phyloP scores from a whole-genome alignment of 805 yeast genomes.

The Starmerella davenportii region DNA sequence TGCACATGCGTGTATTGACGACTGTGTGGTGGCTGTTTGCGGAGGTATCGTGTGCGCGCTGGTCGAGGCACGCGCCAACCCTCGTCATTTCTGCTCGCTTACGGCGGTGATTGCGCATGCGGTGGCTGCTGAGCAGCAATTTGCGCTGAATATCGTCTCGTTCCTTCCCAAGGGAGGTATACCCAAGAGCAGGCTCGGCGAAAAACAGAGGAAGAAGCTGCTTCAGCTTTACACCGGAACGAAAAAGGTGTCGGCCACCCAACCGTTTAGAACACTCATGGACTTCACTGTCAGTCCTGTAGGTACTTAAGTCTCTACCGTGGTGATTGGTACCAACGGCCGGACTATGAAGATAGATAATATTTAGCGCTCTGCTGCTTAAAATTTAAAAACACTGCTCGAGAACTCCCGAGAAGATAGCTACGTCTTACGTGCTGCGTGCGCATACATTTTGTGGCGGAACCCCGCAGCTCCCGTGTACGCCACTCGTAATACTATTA shows the following conservation, averaged over 20 bases:
- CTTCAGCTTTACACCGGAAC: conserved; percentile 39
- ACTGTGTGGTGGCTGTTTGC: conserved; percentile 54
- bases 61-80: conserved; percentile 31
- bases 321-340: no score
- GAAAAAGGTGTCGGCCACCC: conserved; percentile 21
- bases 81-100: conserved; percentile 42
- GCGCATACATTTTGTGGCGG: no score
- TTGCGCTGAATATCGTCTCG: conserved; percentile 66
- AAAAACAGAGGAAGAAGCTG: conserved; percentile 57
- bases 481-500: no score
- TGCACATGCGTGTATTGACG: conserved; percentile 28
- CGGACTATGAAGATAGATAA: no score
- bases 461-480: no score
- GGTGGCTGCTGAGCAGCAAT: conserved; percentile 61
- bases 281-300: conserved; percentile 13
- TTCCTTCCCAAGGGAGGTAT: conserved; percentile 49
- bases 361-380: no score
- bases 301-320: no score
- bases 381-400: no score
- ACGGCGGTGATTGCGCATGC: conserved; percentile 71
- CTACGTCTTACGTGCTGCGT: no score
- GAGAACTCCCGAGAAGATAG: no score
- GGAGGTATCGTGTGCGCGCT: conserved; percentile 64
- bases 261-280: conserved; percentile 8
- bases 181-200: conserved; percentile 55